Percentiles rank a stretch among this genome's conserved stretches.
Evolutionary conservation across 441 rosid genomes (phyloP).

Genomic region (Gossypium gossypioides): DNA sequence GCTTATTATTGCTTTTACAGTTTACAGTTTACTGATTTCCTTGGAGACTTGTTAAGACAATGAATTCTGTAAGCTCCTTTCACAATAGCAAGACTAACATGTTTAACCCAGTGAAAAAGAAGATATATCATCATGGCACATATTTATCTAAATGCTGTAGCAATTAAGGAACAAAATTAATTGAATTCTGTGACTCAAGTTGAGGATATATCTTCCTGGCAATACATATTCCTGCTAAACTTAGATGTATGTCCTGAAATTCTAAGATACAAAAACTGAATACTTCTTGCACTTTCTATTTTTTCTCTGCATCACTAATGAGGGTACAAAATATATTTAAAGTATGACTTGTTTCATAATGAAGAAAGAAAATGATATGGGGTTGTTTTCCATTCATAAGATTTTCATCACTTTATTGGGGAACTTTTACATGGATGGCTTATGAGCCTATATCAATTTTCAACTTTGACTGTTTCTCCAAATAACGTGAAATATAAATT

Average conservation of each 20-base stretch:
- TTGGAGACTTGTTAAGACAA: background rate
- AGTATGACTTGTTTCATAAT: background rate
- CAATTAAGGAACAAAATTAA: background rate
- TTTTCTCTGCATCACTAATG: background rate
- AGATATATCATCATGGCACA: background rate
- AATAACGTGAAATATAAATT: background rate
- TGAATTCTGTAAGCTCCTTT: background rate
- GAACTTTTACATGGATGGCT: background rate
- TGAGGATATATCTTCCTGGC: background rate
- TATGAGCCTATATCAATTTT: background rate
- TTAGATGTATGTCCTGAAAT: background rate
- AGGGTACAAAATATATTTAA: background rate
- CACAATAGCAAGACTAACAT: background rate
- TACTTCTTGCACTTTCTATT: background rate
- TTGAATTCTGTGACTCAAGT: background rate
- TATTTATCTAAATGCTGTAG: background rate
- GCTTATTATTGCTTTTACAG: background rate
- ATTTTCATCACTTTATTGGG: background rate
- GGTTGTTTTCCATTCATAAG: background rate
- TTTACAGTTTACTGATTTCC: background rate
- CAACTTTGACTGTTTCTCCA: background rate
- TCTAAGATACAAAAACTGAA: background rate
- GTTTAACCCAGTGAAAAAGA: background rate
- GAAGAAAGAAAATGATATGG: background rate
- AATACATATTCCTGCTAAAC: background rate